Evolutionary conservation across 2,329 filamentous ascomycete genomes (phyloP).

Genomic region (Hypoxylon rubiginosum): DNA sequence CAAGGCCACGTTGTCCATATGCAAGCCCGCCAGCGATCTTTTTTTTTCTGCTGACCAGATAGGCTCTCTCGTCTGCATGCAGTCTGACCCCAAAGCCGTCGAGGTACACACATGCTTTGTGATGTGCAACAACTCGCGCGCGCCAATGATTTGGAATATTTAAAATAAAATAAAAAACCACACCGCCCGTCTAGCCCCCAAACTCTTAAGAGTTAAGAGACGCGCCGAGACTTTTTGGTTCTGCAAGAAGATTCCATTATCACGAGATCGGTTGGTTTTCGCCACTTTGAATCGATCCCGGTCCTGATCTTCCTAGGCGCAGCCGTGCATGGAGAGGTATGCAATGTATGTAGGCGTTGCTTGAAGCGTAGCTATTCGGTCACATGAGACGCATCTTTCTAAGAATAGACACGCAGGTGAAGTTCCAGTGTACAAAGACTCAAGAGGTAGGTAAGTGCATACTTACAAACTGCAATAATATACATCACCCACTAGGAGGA

Average conservation of each 20-base stretch:
- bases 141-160: conserved; percentile 29
- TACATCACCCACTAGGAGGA: conserved; percentile 5
- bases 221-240: background rate
- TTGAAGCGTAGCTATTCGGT: background rate
- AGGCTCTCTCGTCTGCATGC: conserved; percentile 20
- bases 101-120: conserved; percentile 14
- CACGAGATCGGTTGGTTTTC: background rate
- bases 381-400: background rate
- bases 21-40: conserved; percentile 22
- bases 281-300: background rate
- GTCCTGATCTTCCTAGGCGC: background rate
- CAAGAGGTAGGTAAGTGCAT: too few species aligned
- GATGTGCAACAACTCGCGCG: conserved; percentile 26
- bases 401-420: background rate
- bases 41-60: conserved; percentile 5
- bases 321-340: background rate
- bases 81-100: conserved; percentile 2
- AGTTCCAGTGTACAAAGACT: background rate
- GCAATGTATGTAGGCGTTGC: background rate
- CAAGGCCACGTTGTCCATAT: conserved; percentile 38
- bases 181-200: conserved; percentile 41
- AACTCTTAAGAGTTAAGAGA: background rate
- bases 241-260: background rate
- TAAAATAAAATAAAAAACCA: too few species aligned
- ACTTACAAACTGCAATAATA: conserved; percentile 8